Conservation (phyloP, 2,329 filamentous ascomycete species). For the Botryotinia globosa region DNA sequence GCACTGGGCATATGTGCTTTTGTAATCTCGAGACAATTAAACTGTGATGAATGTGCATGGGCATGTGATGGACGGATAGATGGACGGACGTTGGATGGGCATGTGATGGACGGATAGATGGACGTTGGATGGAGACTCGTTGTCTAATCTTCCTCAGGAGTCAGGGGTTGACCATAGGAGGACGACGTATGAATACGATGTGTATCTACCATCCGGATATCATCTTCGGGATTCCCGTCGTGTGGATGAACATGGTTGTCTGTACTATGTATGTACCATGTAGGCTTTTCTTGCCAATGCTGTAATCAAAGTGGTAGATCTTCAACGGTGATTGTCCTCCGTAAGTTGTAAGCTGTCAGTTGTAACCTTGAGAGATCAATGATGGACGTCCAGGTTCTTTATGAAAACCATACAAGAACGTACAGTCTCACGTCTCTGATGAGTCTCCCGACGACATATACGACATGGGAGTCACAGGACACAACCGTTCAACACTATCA, state of each 20-base stretch:
- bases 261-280: too few relatives aligned
- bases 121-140: too few relatives aligned
- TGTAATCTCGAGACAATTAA: background rate
- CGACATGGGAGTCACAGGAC: background rate
- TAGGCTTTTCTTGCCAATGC: background rate
- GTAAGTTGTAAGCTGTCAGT: too few relatives aligned
- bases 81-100: background rate
- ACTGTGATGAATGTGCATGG: too few relatives aligned
- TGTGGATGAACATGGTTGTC: background rate
- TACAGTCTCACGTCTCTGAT: background rate
- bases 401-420: background rate
- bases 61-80: background rate
- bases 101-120: background rate
- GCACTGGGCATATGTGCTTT: background rate
- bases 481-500: background rate
- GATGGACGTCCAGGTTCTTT: slow-evolving; percentile 3
- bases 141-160: background rate
- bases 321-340: background rate
- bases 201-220: background rate
- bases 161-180: background rate
- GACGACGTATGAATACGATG: background rate
- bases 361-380: background rate
- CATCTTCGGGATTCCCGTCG: background rate
- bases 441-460: background rate
- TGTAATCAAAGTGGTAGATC: background rate